These are phyloP conservation scores for Pseudoturritis turrita DNA, from an alignment of 345 rosid genomes.

Conservation along the genomic window DNA sequence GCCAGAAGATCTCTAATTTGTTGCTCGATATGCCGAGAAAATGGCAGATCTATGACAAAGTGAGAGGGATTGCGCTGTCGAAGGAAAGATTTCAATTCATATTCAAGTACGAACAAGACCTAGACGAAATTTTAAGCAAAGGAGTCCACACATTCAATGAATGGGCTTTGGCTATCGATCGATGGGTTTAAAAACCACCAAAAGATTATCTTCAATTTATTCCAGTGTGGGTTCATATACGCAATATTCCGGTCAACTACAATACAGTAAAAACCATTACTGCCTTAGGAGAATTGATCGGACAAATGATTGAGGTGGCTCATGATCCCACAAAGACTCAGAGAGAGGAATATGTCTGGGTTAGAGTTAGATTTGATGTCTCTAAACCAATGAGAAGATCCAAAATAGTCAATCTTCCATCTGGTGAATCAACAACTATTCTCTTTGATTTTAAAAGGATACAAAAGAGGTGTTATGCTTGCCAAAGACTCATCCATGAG, in stretches of 20 bases:
- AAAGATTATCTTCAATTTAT: not conserved
- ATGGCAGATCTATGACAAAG: not conserved
- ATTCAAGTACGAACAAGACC: not conserved
- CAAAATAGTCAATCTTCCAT: no score
- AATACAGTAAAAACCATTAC: not conserved
- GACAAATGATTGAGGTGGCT: not conserved
- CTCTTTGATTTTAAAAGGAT: no score
- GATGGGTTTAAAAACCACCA: not conserved
- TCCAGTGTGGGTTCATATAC: not conserved
- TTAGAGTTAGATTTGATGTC: not conserved
- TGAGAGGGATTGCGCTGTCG: not conserved
- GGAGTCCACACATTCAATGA: not conserved
- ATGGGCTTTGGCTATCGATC: not conserved
- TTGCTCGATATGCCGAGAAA: not conserved
- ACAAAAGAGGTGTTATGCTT: no score
- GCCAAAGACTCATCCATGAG: no score
- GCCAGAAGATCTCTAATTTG: no score
- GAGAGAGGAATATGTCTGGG: not conserved
- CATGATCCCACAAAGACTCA: not conserved
- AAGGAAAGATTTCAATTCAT: no score
- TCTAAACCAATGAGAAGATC: no score
- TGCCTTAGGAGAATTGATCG: not conserved
- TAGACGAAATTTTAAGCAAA: not conserved
- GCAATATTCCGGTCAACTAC: not conserved
- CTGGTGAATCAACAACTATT: no score